Evolutionary conservation across 2,329 filamentous ascomycete species (phyloP), one percentile per base, ranked within the genome.

Genomic region (Fusarium neocosmosporiellum): DNA sequence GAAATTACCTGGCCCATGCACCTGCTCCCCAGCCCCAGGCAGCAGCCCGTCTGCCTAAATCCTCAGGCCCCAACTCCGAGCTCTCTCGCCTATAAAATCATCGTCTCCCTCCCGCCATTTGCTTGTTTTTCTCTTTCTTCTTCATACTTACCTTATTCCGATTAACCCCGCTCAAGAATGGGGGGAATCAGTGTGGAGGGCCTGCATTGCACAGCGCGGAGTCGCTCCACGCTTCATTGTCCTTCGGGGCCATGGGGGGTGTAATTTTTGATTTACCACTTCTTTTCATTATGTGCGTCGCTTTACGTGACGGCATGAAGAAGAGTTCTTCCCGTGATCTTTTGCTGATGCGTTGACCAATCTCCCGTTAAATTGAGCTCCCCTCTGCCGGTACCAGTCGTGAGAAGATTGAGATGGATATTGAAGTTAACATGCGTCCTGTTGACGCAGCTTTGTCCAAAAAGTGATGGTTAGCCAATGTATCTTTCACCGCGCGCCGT

Each of bases 121-220:
- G 4, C 11, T 43, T 61, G 63, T 69, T 73, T 80, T 79, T 72
- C 77, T 78, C 72, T 81, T 83, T 79, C 73, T 80, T 85, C 82
- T 84, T 86, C 83, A 87, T 87, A 87, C 86, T 87, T 87, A 87
- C 85, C 85, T 87, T 87, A 83, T 83, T 82, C 79, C 80, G 82
- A 80, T 75, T 66, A 75, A 69, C 77, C 81, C 80, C 79, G 85
- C 78, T 88, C 86, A 87, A 78, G 84, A 85, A 81, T 81, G 75
- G 81, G 78, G 76, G 74, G 66, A 70, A 77, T 81, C 81, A 87
- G 82, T 78, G 75, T 79, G 82, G 83, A 80, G 83, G 82, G 82
- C 85, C 86, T 88, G 86, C 86, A 88, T 87, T 86, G 86, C 86
- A 88, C 86, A 85, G 75, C 86, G 86, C 83, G 86, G 86, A 82